Conservation (phyloP, 352 stramenopile species). For the Discostella stelligera region DNA sequence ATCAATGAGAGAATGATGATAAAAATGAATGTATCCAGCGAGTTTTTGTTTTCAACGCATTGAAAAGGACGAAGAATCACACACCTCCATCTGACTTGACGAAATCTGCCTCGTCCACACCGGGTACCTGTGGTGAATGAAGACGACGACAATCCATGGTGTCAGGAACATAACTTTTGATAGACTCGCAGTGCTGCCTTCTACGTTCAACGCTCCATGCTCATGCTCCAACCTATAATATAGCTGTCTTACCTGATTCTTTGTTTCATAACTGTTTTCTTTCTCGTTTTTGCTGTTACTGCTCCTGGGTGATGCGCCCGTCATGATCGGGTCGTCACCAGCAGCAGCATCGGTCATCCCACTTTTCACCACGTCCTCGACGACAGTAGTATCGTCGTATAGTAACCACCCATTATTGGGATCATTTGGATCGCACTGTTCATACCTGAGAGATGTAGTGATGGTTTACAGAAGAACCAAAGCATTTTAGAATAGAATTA, state of each 20-base stretch:
- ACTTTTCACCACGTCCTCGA: neutral
- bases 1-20: neutral
- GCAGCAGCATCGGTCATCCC: neutral
- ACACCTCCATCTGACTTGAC: slow-evolving; percentile 46
- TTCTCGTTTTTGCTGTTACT: neutral
- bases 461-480: too few relatives aligned
- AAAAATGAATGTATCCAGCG: neutral
- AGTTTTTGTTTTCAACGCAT: neutral
- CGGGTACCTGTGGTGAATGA: slow-evolving; percentile 11
- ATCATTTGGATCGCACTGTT: slow-evolving; percentile 34
- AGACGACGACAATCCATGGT: neutral
- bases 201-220: too few relatives aligned
- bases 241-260: slow-evolving; percentile 41
- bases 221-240: neutral
- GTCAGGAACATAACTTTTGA: neutral
- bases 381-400: neutral
- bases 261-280: slow-evolving; percentile 51
- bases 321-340: neutral
- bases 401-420: neutral
- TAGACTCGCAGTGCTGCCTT: neutral
- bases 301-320: neutral
- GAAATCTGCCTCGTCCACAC: slow-evolving; percentile 56
- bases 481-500: neutral
- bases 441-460: too few relatives aligned
- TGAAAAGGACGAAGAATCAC: neutral